Evolutionary conservation across 1,139 yeast genomes (phyloP), one percentile per base, ranked within the genome.

Genomic region (Petasospora fabianii): DNA sequence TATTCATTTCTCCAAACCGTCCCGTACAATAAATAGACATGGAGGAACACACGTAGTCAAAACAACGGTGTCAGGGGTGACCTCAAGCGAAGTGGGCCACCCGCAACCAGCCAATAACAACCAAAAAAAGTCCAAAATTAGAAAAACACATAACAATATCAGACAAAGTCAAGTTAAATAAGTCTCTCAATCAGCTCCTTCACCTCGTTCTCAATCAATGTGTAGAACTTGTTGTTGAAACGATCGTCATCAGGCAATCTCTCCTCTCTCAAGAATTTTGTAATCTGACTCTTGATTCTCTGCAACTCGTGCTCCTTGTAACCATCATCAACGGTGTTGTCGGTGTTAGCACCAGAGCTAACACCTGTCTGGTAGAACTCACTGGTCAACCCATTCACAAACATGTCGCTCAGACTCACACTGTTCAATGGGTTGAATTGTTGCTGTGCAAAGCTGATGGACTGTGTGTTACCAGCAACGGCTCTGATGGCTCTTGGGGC

Each of bases 401-500:
- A 50, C 54, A 52, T 52, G 31, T 53, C 55, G 42, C 53, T 50
- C 22, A 49, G 42, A 33, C 52, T 42, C 8, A 50, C 47, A 32
- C 50, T 46, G 37, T 43, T 46, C 36, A 47, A 33, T 14, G 42
- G 43, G 18, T 41, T 41, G 35, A 27, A 38, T 20, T 34, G 42
- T 24, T 39, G 43, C 12, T 46, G 43, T 22, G 47, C 42, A 34
- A 48, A 47, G 19, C 50, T 48, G 17, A 47, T 47, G 0, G 50
- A 35, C 15, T 38, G 34, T 2, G 41, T 32, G 12, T 48, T 41
- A 15, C 55, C 56, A 13, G 59, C 55, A 13, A 51, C 38, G 2
- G 62, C 58, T 29, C 62, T 51, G 51, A 61, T 57, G 10, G 64
- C 54, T 41, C 65, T 51, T 39, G 68, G 66, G 0, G 66, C 65